Evolutionary conservation across 2,329 filamentous ascomycete genomes (phyloP).

Genomic region (Colletotrichum navitas): DNA sequence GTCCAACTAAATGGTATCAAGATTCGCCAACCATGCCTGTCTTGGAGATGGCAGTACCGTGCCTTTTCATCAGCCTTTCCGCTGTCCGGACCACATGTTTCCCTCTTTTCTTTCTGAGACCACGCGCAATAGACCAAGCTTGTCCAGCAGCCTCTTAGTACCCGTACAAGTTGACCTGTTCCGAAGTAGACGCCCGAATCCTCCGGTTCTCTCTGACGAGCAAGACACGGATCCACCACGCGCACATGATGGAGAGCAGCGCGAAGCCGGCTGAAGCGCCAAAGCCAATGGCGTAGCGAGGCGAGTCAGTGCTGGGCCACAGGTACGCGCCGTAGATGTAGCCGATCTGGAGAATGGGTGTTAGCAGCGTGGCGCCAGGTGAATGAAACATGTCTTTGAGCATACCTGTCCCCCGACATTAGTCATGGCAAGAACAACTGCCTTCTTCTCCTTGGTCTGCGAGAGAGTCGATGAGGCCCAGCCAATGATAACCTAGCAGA

Average conservation of each 20-base stretch:
- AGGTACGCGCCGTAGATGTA: constrained; percentile 66
- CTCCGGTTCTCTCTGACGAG: constrained; percentile 58
- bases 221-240: constrained; percentile 58
- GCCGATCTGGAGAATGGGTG: constrained; percentile 49
- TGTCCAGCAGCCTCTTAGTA: constrained; percentile 45
- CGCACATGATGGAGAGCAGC: constrained; percentile 52
- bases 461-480: constrained; percentile 60
- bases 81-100: not conserved
- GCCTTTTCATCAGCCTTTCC: not conserved
- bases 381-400: not conserved
- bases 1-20: not conserved
- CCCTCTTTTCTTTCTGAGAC: too few relatives aligned
- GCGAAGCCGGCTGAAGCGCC: constrained; percentile 60
- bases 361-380: not conserved
- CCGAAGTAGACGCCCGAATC: constrained; percentile 50
- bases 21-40: not conserved
- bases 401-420: constrained; percentile 58
- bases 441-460: constrained; percentile 64
- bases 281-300: constrained; percentile 59
- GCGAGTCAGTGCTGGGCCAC: constrained; percentile 60
- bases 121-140: constrained; percentile 8
- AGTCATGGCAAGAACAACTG: constrained; percentile 60
- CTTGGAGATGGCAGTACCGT: not conserved
- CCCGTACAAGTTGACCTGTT: constrained; percentile 54
- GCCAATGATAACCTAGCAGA: constrained; percentile 58